A percentile compares a stretch with the other conserved stretches of the same genome.
These are phyloP conservation scores for Metarhizium album DNA, from an alignment of 2,329 filamentous ascomycete species.

Conservation along the genomic window DNA sequence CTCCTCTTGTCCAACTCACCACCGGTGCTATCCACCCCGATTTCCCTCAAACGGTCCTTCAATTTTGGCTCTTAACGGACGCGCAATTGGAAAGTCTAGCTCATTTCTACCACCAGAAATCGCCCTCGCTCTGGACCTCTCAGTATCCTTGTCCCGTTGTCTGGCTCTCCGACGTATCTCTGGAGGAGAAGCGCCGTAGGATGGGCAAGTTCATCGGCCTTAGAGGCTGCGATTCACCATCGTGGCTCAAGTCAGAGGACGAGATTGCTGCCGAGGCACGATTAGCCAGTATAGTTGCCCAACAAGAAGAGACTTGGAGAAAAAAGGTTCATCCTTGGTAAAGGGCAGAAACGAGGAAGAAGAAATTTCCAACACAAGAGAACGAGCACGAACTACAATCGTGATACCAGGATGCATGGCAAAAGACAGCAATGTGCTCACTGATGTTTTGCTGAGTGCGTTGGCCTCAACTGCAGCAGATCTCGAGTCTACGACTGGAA, in stretches of 20 bases:
- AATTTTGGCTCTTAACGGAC: slow-evolving; percentile 65
- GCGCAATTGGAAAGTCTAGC: slow-evolving; percentile 59
- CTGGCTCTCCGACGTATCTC: slow-evolving; percentile 42
- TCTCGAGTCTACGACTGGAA: neutral
- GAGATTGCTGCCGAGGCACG: slow-evolving; percentile 35
- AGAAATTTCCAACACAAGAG: neutral
- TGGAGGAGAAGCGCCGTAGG: slow-evolving; percentile 60
- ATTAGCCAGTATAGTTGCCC: slow-evolving; percentile 19
- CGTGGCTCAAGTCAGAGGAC: slow-evolving; percentile 31
- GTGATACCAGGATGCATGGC: neutral
- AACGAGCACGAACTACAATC: neutral
- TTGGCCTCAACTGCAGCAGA: neutral
- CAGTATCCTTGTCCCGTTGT: slow-evolving; percentile 59
- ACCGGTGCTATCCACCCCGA: slow-evolving; percentile 51
- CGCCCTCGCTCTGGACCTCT: slow-evolving; percentile 39
- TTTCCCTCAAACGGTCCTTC: slow-evolving; percentile 57
- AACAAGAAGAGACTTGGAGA: slow-evolving; percentile 36
- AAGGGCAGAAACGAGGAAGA: neutral
- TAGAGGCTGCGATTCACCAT: slow-evolving; percentile 38
- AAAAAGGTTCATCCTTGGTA: slow-evolving; percentile 30
- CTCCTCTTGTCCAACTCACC: slow-evolving; percentile 54
- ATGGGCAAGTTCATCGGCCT: slow-evolving; percentile 67
- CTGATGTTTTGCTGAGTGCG: neutral
- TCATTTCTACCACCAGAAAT: slow-evolving; percentile 62
- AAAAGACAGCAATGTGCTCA: slow-evolving; percentile 3